A percentile compares a stretch with the other conserved stretches of the same genome.
Conservation (phyloP, 345 rosid species). For the Pugionium dolabratum region DNA sequence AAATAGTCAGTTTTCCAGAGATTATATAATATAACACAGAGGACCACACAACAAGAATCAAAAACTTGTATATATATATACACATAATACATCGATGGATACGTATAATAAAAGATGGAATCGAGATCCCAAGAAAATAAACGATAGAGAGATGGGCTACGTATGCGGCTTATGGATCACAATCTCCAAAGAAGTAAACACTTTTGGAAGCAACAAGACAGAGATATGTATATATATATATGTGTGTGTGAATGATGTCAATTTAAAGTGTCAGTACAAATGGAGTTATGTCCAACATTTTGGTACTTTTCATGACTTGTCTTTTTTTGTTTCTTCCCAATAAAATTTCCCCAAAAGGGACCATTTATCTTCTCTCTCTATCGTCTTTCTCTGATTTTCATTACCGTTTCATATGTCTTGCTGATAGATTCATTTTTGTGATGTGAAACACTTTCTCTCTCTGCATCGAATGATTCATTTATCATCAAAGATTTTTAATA, state of each 20-base stretch:
- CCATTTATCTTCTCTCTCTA: slow-evolving; percentile 29
- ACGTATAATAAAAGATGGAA: slow-evolving; percentile 1
- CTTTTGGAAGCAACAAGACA: slow-evolving; percentile 39
- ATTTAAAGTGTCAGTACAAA: slow-evolving; percentile 34
- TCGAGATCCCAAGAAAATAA: slow-evolving; percentile 26
- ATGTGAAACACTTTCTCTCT: slow-evolving; percentile 22
- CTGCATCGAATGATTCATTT: slow-evolving; percentile 30
- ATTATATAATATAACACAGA: slow-evolving; percentile 7
- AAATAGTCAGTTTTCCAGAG: slow-evolving; percentile 20
- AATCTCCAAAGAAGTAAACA: slow-evolving; percentile 37
- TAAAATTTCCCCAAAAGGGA: slow-evolving; percentile 37
- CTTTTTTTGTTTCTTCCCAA: slow-evolving; percentile 35
- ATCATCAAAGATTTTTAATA: slow-evolving; percentile 20
- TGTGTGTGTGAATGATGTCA: slow-evolving; percentile 23
- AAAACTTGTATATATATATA: not conserved
- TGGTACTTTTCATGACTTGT: slow-evolving; percentile 44
- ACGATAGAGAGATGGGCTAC: slow-evolving; percentile 43
- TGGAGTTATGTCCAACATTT: slow-evolving; percentile 42
- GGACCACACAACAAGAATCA: not conserved
- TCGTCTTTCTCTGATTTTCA: slow-evolving; percentile 28
- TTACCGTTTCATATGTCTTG: slow-evolving; percentile 35
- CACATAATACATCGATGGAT: not conserved
- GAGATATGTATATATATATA: not conserved
- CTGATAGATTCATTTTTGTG: slow-evolving; percentile 40
- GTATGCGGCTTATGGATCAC: slow-evolving; percentile 45